Percentiles rank a stretch among this genome's conserved stretches.
Evolutionary conservation across 1,284 basidiomycete species (phyloP).

Genomic region (Boletellus sp.): DNA sequence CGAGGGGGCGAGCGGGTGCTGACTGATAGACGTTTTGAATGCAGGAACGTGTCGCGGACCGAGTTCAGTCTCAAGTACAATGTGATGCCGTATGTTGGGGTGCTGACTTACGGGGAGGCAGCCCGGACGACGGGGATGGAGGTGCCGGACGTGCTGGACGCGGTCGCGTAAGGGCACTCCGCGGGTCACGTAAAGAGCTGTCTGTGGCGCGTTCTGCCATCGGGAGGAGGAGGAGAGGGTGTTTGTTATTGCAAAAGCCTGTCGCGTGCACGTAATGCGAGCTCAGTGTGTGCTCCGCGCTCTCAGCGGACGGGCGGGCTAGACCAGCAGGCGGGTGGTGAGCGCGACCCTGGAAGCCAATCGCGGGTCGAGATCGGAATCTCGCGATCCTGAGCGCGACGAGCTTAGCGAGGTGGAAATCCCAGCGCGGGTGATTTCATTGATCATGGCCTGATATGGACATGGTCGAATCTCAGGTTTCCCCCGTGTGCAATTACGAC

Average conservation of each 20-base stretch:
- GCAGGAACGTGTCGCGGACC: slow-evolving; percentile 61
- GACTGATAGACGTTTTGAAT: neutral
- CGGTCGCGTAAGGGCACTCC: slow-evolving; percentile 23
- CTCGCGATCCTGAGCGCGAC: slow-evolving; percentile 27
- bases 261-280: slow-evolving; percentile 7
- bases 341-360: no score
- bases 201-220: no score
- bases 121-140: slow-evolving; percentile 57
- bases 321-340: neutral
- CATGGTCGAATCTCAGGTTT: neutral
- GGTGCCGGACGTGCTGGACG: slow-evolving; percentile 45
- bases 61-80: slow-evolving; percentile 84
- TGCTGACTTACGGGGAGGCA: slow-evolving; percentile 74
- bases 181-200: neutral
- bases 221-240: neutral
- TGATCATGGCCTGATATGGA: neutral
- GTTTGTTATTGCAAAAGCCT: slow-evolving; percentile 9
- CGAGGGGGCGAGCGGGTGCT: neutral
- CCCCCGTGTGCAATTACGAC: no score
- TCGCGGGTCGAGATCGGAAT: slow-evolving; percentile 21
- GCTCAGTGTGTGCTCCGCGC: slow-evolving; percentile 27
- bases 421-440: neutral
- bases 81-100: slow-evolving; percentile 85
- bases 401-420: no score
- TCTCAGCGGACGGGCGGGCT: slow-evolving; percentile 1